These are phyloP conservation scores for Corynespora cassiicola DNA, from an alignment of 2,329 filamentous ascomycete species.

Conservation along the genomic window DNA sequence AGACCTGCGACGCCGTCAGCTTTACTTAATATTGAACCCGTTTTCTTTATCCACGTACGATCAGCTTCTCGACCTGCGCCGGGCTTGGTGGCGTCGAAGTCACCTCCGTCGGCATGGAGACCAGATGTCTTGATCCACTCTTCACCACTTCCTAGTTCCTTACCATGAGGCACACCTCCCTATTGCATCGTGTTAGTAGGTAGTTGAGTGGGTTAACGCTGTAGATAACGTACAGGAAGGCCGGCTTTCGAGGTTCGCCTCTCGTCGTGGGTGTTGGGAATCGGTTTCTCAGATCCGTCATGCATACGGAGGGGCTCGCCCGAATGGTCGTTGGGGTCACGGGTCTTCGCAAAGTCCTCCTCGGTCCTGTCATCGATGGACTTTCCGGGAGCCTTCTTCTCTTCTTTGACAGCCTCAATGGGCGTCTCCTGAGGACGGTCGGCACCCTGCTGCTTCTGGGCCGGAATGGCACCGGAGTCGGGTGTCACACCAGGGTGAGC, in stretches of 20 bases:
- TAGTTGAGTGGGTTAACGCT: no score
- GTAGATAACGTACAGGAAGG: no score
- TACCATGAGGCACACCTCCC: slow-evolving; percentile 30
- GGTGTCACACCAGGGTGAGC: slow-evolving; percentile 25
- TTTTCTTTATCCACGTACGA: slow-evolving; percentile 52
- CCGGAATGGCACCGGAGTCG: slow-evolving; percentile 19
- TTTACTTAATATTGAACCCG: slow-evolving; percentile 31
- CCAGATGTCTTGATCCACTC: slow-evolving; percentile 65
- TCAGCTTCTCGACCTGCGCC: slow-evolving; percentile 70
- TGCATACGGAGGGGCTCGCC: slow-evolving; percentile 35
- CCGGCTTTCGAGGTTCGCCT: slow-evolving; percentile 22
- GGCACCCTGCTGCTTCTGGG: slow-evolving; percentile 44
- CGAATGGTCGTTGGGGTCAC: slow-evolving; percentile 30
- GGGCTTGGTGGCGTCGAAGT: slow-evolving; percentile 66
- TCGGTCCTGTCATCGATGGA: no score
- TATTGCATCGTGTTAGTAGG: no score
- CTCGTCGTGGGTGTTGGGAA: slow-evolving; percentile 16
- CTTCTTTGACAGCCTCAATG: slow-evolving; percentile 23
- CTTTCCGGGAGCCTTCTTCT: no score
- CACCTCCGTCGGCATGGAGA: slow-evolving; percentile 68
- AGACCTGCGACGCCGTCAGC: slow-evolving; percentile 55
- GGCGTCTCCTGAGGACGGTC: slow-evolving; percentile 38
- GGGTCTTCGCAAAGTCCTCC: slow-evolving; percentile 22
- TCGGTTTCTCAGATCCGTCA: slow-evolving; percentile 6
- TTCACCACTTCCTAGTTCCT: slow-evolving; percentile 57